Evolutionary conservation across 306 rosid species (phyloP).

Genomic region (Bauhinia variegata): DNA sequence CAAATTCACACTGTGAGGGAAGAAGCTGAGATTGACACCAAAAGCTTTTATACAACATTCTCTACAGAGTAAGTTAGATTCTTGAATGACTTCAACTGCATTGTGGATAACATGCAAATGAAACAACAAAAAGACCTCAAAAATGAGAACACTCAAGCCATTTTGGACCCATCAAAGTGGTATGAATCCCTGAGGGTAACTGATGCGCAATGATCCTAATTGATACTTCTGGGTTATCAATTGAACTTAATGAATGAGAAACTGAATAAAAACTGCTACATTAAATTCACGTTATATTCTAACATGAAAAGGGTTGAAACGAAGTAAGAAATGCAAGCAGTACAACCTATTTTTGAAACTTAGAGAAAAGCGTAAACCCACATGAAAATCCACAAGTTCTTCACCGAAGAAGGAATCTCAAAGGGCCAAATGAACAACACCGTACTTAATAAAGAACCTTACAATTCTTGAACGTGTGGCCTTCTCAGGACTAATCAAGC

Average conservation of each 20-base stretch:
- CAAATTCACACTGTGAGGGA: constrained; percentile 31
- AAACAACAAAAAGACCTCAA: constrained; percentile 12
- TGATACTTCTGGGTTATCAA: not conserved
- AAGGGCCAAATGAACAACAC: constrained; percentile 21
- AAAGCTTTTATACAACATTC: constrained; percentile 11
- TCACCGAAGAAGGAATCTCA: constrained; percentile 24
- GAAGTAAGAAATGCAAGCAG: constrained; percentile 14
- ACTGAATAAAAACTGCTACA: not conserved
- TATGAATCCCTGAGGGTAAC: constrained; percentile 3
- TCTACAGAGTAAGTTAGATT: constrained; percentile 28
- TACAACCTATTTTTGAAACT: constrained; percentile 7
- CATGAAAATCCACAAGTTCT: not conserved
- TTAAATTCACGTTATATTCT: no score
- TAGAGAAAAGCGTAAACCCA: not conserved
- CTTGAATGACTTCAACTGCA: not conserved
- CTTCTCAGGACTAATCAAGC: constrained; percentile 63
- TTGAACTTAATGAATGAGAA: not conserved
- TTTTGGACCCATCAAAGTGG: constrained; percentile 28
- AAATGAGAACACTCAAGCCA: constrained; percentile 13
- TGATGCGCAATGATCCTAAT: constrained; percentile 11
- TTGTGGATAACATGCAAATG: constrained; percentile 1
- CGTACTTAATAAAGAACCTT: constrained; percentile 45
- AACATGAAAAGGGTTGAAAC: no score
- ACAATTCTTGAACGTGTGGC: constrained; percentile 76
- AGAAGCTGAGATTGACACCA: constrained; percentile 27